These are phyloP conservation scores for Citrus glauca DNA, from an alignment of 345 rosid species.

Conservation along the genomic window DNA sequence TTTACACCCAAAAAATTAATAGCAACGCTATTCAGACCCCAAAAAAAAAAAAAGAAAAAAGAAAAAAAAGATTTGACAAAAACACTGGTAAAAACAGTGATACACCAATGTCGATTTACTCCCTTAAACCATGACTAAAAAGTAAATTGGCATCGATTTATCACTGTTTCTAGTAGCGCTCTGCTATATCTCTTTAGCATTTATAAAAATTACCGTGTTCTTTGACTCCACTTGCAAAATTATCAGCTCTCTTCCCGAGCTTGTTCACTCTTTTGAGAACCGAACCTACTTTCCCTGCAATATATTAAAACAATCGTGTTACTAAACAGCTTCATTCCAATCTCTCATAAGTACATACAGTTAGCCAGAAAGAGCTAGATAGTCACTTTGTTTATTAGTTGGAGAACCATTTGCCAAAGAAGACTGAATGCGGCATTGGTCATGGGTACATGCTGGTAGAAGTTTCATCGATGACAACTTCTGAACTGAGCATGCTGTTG, in stretches of 20 bases:
- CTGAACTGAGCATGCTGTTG: conserved; percentile 16
- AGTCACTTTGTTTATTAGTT: conserved; percentile 34
- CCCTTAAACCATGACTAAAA: no score
- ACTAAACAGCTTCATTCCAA: neutral
- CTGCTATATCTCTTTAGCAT: neutral
- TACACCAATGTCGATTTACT: no score
- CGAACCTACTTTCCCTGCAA: conserved; percentile 35
- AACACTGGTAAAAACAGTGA: no score
- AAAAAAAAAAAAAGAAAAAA: no score
- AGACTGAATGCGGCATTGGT: conserved; percentile 29
- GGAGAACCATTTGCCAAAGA: conserved; percentile 24
- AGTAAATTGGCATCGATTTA: no score
- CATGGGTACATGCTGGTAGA: conserved; percentile 22
- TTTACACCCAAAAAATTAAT: no score
- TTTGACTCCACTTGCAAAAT: conserved; percentile 40
- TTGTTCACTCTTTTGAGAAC: conserved; percentile 40
- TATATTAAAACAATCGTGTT: neutral
- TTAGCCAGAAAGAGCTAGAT: neutral
- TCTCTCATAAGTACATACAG: neutral
- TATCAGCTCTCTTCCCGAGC: conserved; percentile 43
- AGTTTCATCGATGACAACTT: conserved; percentile 24
- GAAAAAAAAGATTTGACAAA: no score
- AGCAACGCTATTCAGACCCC: no score
- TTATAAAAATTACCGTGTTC: conserved; percentile 42
- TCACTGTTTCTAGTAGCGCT: no score